Evolutionary conservation across 2,329 filamentous ascomycete species (phyloP).

Genomic region (Apiospora hydei): DNA sequence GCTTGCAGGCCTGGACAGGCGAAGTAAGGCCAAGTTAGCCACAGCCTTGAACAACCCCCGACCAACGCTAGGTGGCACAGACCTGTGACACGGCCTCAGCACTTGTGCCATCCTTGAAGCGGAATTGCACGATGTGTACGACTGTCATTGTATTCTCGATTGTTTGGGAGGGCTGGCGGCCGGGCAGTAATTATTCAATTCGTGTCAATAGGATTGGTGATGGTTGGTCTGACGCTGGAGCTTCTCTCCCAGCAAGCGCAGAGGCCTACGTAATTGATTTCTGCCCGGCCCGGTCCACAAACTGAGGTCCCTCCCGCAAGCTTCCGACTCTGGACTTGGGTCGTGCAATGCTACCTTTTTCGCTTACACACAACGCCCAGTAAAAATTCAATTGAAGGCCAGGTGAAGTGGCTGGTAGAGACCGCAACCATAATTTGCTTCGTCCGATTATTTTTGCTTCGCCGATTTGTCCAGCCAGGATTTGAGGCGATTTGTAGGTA

Average conservation of each 20-base stretch:
- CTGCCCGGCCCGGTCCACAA: not conserved
- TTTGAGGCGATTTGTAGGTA: not conserved
- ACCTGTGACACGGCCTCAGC: not conserved
- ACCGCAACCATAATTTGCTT: not conserved
- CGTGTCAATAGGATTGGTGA: not conserved
- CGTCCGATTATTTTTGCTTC: not conserved
- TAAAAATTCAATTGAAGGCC: not conserved
- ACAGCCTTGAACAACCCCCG: not conserved
- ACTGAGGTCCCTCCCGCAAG: not conserved
- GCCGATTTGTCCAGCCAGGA: not conserved
- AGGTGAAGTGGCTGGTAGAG: not conserved
- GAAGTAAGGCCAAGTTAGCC: not conserved
- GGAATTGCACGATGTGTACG: not conserved
- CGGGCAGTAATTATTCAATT: not conserved
- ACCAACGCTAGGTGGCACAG: not conserved
- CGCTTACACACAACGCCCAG: not conserved
- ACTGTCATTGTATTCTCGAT: not conserved
- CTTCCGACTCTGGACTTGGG: not conserved
- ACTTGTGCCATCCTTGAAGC: constrained; percentile 19
- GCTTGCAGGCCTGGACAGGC: constrained; percentile 27
- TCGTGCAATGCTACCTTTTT: not conserved
- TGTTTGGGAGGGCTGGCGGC: not conserved
- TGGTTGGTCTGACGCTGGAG: not conserved
- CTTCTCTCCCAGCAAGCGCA: not conserved
- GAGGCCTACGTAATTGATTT: constrained; percentile 11